Conservation (phyloP, 352 stramenopile genomes). For the Thraustotheca clavata region DNA sequence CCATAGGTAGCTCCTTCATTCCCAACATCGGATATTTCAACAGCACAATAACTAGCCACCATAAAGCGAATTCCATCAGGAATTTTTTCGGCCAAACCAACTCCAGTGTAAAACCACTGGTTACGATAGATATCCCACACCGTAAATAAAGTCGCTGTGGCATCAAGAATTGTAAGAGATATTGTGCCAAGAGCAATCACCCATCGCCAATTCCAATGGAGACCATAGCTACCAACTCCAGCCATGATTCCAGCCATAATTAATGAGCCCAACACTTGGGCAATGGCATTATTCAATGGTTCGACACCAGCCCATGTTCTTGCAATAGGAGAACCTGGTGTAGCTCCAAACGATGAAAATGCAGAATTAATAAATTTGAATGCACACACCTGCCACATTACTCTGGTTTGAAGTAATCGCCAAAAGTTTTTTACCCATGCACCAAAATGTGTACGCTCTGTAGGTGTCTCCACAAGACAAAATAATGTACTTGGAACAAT, state of each 20-base stretch:
- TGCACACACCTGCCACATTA: conserved; percentile 63
- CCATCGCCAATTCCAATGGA: conserved; percentile 18
- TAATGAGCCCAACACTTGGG: conserved; percentile 42
- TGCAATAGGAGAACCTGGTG: conserved; percentile 36
- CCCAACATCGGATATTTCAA: conserved; percentile 64
- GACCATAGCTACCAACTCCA: background rate
- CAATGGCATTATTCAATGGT: conserved; percentile 39
- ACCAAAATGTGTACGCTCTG: conserved; percentile 14
- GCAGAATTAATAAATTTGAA: conserved; percentile 56
- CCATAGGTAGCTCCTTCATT: conserved; percentile 74
- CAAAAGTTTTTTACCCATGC: conserved; percentile 39
- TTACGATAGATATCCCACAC: conserved; percentile 47
- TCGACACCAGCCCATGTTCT: conserved; percentile 44
- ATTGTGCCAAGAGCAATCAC: conserved; percentile 41
- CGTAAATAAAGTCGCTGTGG: conserved; percentile 27
- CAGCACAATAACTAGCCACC: conserved; percentile 61
- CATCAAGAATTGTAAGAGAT: background rate
- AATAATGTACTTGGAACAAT: conserved; percentile 34
- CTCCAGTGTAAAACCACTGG: conserved; percentile 54
- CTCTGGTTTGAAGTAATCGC: conserved; percentile 46
- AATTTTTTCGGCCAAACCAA: conserved; percentile 43
- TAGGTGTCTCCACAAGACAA: conserved; percentile 32
- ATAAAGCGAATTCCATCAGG: conserved; percentile 63
- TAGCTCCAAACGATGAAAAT: conserved; percentile 31
- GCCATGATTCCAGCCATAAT: conserved; percentile 33